These are phyloP conservation scores for Phialocephala sp. DNA, from an alignment of 2,329 filamentous ascomycete genomes.

Conservation along the genomic window DNA sequence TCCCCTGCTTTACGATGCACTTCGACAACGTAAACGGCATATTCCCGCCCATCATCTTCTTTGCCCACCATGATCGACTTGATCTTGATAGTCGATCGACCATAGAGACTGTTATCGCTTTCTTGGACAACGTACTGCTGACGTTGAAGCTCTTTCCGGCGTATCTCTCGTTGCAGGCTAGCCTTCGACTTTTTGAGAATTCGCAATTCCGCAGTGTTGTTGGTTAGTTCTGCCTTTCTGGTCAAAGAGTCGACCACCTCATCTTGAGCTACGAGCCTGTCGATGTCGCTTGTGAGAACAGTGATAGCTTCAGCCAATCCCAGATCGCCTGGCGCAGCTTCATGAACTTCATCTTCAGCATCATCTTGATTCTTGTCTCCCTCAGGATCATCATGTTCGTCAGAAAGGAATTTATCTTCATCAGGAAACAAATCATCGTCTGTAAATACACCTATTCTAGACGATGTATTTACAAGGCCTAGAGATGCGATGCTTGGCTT, in stretches of 20 bases:
- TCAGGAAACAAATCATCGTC: constrained; percentile 94
- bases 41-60: constrained; percentile 92
- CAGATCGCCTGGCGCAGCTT: constrained; percentile 92
- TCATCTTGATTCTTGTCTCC: constrained; percentile 63
- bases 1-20: constrained; percentile 90
- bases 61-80: constrained; percentile 91
- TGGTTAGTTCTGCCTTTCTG: constrained; percentile 93
- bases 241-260: constrained; percentile 90
- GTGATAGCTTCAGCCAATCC: constrained; percentile 93
- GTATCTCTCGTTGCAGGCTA: constrained; percentile 89
- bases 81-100: constrained; percentile 86
- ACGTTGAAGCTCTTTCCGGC: constrained; percentile 91
- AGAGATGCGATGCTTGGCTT: constrained; percentile 91
- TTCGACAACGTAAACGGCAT: constrained; percentile 90
- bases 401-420: constrained; percentile 82
- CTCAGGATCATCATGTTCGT: constrained; percentile 78
- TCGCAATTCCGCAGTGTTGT: constrained; percentile 90
- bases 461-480: constrained; percentile 85
- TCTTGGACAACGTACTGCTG: constrained; percentile 98
- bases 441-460: constrained; percentile 88
- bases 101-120: constrained; percentile 95
- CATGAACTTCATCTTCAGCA: constrained; percentile 81
- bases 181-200: constrained; percentile 94
- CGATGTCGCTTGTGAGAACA: constrained; percentile 86
- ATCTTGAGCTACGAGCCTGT: constrained; percentile 85